Percentiles rank a stretch among this genome's conserved stretches.
Conservation (phyloP, 2,329 filamentous ascomycete genomes). For the Aspergillaceae sp. region DNA sequence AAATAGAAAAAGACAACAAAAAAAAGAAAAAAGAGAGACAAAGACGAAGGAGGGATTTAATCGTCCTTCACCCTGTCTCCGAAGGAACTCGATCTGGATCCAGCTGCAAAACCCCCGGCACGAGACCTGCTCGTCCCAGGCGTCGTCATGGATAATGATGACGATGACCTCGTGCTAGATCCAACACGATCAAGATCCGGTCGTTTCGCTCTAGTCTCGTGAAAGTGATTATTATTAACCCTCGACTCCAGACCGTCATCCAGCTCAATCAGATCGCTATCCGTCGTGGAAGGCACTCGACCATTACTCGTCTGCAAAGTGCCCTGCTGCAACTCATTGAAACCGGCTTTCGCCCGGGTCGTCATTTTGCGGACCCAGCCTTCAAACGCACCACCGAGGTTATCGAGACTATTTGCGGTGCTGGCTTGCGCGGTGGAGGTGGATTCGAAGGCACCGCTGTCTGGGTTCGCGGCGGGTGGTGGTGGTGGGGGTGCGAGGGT, state of each 20-base stretch:
- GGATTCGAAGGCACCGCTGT: slow-evolving; percentile 24
- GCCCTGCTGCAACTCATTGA: slow-evolving; percentile 33
- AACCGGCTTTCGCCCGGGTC: slow-evolving; percentile 31
- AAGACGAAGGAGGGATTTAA: slow-evolving; percentile 7
- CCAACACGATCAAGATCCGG: slow-evolving; percentile 10
- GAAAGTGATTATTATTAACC: slow-evolving; percentile 11
- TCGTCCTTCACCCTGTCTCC: slow-evolving; percentile 22
- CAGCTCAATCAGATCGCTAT: slow-evolving; percentile 38
- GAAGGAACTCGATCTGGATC: slow-evolving; percentile 1
- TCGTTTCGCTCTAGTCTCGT: slow-evolving; percentile 7
- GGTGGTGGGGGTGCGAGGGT: slow-evolving; percentile 59
- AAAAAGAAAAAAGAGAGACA: too few species aligned
- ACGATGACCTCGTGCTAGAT: slow-evolving; percentile 13
- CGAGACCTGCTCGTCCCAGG: slow-evolving; percentile 32
- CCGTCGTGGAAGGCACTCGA: slow-evolving; percentile 17
- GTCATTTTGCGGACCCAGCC: slow-evolving; percentile 83
- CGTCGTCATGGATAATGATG: slow-evolving; percentile 16
- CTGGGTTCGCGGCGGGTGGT: slow-evolving; percentile 33
- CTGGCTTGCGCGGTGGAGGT: slow-evolving; percentile 23
- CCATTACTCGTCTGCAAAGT: slow-evolving; percentile 15
- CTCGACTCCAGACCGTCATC: slow-evolving; percentile 29
- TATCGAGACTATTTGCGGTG: slow-evolving; percentile 54
- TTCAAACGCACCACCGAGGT: slow-evolving; percentile 79
- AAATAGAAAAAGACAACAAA: too few species aligned
- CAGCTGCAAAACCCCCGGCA: slow-evolving; percentile 7